Conservation (phyloP, 2,329 filamentous ascomycete genomes). For the Tolypocladium album region DNA sequence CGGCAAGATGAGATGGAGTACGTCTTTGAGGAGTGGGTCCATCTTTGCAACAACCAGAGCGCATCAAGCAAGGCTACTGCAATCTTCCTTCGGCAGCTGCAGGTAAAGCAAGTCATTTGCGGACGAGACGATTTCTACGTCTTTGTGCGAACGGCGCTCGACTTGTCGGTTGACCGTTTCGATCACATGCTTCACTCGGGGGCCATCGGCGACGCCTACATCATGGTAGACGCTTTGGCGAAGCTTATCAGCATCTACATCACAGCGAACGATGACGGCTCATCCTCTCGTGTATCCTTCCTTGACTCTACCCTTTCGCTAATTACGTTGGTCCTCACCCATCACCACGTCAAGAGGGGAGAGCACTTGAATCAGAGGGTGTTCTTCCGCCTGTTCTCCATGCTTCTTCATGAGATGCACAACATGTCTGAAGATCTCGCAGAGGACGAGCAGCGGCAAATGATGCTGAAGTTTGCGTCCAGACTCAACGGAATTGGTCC, state of each 20-base stretch:
- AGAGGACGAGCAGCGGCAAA: constrained; percentile 53
- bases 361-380: constrained; percentile 80
- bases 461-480: constrained; percentile 61
- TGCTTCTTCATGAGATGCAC: constrained; percentile 67
- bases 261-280: constrained; percentile 55
- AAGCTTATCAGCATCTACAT: constrained; percentile 71
- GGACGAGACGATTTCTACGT: constrained; percentile 65
- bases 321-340: constrained; percentile 70
- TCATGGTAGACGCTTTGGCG: constrained; percentile 67
- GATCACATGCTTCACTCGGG: constrained; percentile 59
- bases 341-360: constrained; percentile 71
- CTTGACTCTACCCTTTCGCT: constrained; percentile 70
- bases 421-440: constrained; percentile 45
- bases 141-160: constrained; percentile 74
- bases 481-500: constrained; percentile 68
- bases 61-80: constrained; percentile 60
- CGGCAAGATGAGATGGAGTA: constrained; percentile 85
- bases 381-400: constrained; percentile 82
- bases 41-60: constrained; percentile 66
- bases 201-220: constrained; percentile 44
- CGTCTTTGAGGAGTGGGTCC: constrained; percentile 91
- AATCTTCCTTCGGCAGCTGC: constrained; percentile 77
- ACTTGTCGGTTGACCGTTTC: constrained; percentile 66
- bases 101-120: constrained; percentile 61
- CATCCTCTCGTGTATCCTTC: constrained; percentile 56